These are phyloP conservation scores for Saccharomyces jurei DNA, from an alignment of 805 yeast species.

Conservation along the genomic window DNA sequence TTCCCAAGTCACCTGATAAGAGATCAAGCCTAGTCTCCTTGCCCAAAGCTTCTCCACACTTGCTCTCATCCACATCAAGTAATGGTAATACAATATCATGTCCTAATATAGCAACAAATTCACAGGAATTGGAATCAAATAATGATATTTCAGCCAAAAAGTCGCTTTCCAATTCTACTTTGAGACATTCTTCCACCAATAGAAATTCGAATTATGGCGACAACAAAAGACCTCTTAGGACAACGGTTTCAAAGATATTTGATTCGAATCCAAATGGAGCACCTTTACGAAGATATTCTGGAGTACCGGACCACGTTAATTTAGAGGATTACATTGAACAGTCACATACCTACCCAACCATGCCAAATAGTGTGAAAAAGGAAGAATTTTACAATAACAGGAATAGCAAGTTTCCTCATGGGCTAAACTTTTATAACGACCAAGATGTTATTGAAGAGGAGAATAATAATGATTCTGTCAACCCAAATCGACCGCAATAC, in stretches of 20 bases:
- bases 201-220: conserved; percentile 3
- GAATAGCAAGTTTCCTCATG: neutral
- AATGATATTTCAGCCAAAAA: neutral
- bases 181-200: conserved; percentile 10
- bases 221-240: conserved; percentile 37
- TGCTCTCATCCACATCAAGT: conserved; percentile 1
- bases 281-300: conserved; percentile 65
- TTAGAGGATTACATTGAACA: conserved; percentile 38
- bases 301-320: conserved; percentile 53
- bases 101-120: conserved; percentile 1
- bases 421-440: conserved; percentile 3
- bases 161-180: conserved; percentile 13
- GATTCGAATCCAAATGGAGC: conserved; percentile 53
- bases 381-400: neutral
- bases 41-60: conserved; percentile 5
- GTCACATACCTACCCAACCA: conserved; percentile 29
- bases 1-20: conserved; percentile 20
- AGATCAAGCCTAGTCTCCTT: conserved; percentile 17
- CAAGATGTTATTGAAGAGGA: conserved; percentile 18
- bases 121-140: conserved; percentile 6
- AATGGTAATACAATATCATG: neutral
- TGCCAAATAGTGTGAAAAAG: conserved; percentile 1
- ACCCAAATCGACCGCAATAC: neutral
- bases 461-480: conserved; percentile 1
- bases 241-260: conserved; percentile 66